phyloP scores from a whole-genome alignment of 2,329 filamentous ascomycete species.

The Neofusicoccum parvum region DNA sequence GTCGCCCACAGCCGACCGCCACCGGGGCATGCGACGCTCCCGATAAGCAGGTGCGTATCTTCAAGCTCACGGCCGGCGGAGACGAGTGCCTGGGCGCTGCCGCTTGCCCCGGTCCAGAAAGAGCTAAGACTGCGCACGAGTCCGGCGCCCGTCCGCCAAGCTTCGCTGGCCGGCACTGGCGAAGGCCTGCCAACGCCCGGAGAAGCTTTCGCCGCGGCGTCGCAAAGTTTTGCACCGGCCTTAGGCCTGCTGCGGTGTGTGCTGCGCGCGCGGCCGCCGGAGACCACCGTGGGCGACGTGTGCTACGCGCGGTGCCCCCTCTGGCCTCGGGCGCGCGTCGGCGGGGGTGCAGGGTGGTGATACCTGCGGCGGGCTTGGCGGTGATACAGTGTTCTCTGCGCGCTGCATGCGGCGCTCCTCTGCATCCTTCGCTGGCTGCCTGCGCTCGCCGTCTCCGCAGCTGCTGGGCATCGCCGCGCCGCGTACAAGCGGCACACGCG shows the following conservation, averaged over 20 bases:
- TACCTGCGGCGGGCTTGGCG: not conserved
- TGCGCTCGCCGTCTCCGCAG: not conserved
- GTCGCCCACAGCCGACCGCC: not conserved
- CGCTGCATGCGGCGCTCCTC: not conserved
- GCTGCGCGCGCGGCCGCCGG: not conserved
- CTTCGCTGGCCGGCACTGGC: not conserved
- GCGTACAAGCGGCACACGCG: not conserved
- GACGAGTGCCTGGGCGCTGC: not conserved
- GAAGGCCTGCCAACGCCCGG: not conserved
- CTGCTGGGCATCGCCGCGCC: not conserved
- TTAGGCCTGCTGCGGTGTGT: not conserved
- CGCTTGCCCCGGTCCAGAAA: slow-evolving; percentile 15
- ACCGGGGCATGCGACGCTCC: not conserved
- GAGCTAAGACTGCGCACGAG: slow-evolving; percentile 5
- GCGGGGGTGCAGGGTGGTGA: not conserved
- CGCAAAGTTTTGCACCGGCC: not conserved
- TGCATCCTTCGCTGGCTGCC: not conserved
- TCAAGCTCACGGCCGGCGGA: slow-evolving; percentile 8
- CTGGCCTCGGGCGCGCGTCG: not conserved
- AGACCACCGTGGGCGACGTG: not conserved
- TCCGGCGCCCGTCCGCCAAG: slow-evolving; percentile 8
- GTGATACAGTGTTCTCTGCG: not conserved
- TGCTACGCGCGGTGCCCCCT: not conserved
- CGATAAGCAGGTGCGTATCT: slow-evolving; percentile 16
- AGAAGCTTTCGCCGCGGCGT: slow-evolving; percentile 13